Evolutionary conservation across 1,284 basidiomycete species (phyloP).

Genomic region (Neotropicomus parvogracilis): DNA sequence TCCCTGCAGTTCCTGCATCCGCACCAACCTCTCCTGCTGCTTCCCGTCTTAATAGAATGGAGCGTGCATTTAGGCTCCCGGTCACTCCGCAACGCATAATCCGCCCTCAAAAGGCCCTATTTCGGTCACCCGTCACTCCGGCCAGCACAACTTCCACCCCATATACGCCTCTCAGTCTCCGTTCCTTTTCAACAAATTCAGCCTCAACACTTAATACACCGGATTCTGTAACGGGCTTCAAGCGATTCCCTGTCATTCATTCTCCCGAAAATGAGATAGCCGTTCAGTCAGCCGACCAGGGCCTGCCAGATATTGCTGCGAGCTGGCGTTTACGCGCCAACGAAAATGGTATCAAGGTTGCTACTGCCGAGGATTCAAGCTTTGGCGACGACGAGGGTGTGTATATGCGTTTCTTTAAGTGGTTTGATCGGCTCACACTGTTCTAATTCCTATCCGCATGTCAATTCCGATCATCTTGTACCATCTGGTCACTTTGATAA

Average conservation of each 20-base stretch:
- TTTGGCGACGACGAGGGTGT: slow-evolving; percentile 52
- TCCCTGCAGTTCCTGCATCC: slow-evolving; percentile 39
- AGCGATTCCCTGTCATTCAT: slow-evolving; percentile 37
- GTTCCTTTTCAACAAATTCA: slow-evolving; percentile 52
- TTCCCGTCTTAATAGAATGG: slow-evolving; percentile 36
- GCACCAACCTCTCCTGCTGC: slow-evolving; percentile 45
- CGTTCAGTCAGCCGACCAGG: slow-evolving; percentile 36
- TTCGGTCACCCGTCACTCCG: slow-evolving; percentile 44
- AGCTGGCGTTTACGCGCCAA: slow-evolving; percentile 71
- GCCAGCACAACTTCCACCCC: slow-evolving; percentile 47
- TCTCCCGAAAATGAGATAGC: slow-evolving; percentile 21
- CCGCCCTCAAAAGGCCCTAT: slow-evolving; percentile 36
- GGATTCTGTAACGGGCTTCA: slow-evolving; percentile 35
- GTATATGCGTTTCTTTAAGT: slow-evolving; percentile 34
- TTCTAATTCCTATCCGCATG: slow-evolving; percentile 2
- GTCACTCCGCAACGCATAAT: slow-evolving; percentile 46
- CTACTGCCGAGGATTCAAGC: slow-evolving; percentile 46
- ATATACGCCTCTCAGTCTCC: slow-evolving; percentile 64
- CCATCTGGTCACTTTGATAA: slow-evolving; percentile 1
- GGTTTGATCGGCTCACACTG: slow-evolving; percentile 20
- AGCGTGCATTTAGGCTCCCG: slow-evolving; percentile 35
- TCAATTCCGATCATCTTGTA: slow-evolving; percentile 8
- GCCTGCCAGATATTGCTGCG: slow-evolving; percentile 56
- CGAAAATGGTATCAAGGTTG: slow-evolving; percentile 67
- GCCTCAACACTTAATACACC: slow-evolving; percentile 58